Evolutionary conservation across 306 rosid species (phyloP).

Genomic region (Lathyrus oleraceus): DNA sequence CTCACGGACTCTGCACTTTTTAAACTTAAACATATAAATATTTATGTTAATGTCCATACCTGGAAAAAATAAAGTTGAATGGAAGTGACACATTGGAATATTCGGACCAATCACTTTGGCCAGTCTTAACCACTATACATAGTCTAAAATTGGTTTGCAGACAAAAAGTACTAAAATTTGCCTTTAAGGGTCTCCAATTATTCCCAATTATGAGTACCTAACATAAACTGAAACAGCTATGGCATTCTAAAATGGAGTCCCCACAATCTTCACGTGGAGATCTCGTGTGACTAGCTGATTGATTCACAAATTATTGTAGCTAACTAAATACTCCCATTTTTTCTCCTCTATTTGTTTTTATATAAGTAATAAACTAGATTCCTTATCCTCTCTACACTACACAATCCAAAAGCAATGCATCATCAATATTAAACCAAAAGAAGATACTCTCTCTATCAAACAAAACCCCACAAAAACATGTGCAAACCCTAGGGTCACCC

Average conservation of each 20-base stretch:
- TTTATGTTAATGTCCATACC: too few species aligned
- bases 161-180: conserved; percentile 34
- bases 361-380: conserved; percentile 24
- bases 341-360: background rate
- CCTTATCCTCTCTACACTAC: conserved; percentile 16
- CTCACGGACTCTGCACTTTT: too few species aligned
- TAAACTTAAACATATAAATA: too few species aligned
- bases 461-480: conserved; percentile 36
- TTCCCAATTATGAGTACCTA: conserved; percentile 47
- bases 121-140: too few species aligned
- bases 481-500: conserved; percentile 56
- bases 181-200: conserved; percentile 37
- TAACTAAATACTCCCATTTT: conserved; percentile 18
- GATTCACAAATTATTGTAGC: conserved; percentile 21
- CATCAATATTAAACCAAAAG: conserved; percentile 31
- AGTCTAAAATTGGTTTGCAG: background rate
- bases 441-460: conserved; percentile 47
- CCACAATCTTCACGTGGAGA: conserved; percentile 85
- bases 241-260: conserved; percentile 29
- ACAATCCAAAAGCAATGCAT: conserved; percentile 23
- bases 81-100: too few species aligned
- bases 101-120: too few species aligned
- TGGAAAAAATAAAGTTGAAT: too few species aligned
- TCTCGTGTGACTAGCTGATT: conserved; percentile 69
- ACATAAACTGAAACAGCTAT: conserved; percentile 26